Evolutionary conservation across 768 basidiomycete species (phyloP).

Genomic region (Candolleomyces eurysporus): DNA sequence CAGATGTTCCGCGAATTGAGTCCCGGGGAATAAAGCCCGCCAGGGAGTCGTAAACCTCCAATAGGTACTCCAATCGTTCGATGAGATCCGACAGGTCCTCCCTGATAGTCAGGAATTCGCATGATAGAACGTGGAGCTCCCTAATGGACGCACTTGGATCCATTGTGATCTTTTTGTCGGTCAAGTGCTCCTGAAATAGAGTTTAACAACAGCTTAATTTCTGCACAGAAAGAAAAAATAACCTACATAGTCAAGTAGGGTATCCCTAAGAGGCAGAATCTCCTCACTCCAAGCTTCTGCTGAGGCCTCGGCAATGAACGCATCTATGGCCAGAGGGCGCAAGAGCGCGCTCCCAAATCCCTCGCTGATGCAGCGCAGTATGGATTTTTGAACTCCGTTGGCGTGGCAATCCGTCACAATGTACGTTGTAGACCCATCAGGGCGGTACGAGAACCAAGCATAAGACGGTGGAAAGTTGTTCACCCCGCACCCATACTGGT

Average conservation of each 20-base stretch:
- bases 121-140: slow-evolving; percentile 11
- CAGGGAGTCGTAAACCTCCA: background rate
- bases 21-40: background rate
- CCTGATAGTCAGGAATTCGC: slow-evolving; percentile 4
- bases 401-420: background rate
- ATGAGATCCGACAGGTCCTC: slow-evolving; percentile 8
- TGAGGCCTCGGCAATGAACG: slow-evolving; percentile 8
- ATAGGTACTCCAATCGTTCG: slow-evolving; percentile 10
- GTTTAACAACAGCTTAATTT: background rate
- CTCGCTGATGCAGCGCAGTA: background rate
- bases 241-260: slow-evolving; percentile 8
- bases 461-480: background rate
- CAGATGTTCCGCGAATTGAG: background rate
- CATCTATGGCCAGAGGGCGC: slow-evolving; percentile 14
- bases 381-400: background rate
- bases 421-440: background rate
- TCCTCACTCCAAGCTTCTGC: background rate
- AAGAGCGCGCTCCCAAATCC: background rate
- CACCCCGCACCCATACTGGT: slow-evolving; percentile 1
- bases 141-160: slow-evolving; percentile 3
- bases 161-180: background rate
- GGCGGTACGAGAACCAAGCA: slow-evolving; percentile 4
- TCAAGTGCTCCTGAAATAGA: background rate
- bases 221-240: no score
- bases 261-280: background rate